Evolutionary conservation across 116 monocot genomes (phyloP).

Genomic region (Phalaenopsis hybrid): DNA sequence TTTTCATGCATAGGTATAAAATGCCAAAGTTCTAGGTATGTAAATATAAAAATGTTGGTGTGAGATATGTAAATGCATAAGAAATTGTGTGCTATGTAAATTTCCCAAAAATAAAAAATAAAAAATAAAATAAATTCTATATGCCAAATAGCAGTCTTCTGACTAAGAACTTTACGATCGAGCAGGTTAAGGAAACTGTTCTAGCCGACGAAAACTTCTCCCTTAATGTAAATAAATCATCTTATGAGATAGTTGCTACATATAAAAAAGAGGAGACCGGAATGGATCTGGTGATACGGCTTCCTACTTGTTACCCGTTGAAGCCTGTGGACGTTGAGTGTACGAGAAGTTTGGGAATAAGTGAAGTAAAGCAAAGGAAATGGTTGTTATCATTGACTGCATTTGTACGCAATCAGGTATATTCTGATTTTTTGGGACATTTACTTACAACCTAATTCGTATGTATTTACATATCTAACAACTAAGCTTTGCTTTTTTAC

Average conservation of each 20-base stretch:
- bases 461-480: too few species aligned
- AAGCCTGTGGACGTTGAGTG: slow-evolving; percentile 91
- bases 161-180: slow-evolving; percentile 2
- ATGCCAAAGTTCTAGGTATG: too few species aligned
- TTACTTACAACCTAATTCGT: too few species aligned
- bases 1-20: too few species aligned
- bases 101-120: too few species aligned
- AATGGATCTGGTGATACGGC: slow-evolving; percentile 94
- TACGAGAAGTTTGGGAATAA: slow-evolving; percentile 85
- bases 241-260: slow-evolving; percentile 85
- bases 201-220: slow-evolving; percentile 89
- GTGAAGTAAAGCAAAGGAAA: slow-evolving; percentile 85
- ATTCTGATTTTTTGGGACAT: background rate
- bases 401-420: slow-evolving; percentile 93
- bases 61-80: too few species aligned
- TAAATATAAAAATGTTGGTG: too few species aligned
- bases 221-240: slow-evolving; percentile 70
- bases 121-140: background rate
- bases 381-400: slow-evolving; percentile 92
- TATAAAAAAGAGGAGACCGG: slow-evolving; percentile 97
- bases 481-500: too few species aligned
- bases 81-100: too few species aligned
- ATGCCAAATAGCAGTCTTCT: slow-evolving; percentile 1
- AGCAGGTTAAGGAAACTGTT: slow-evolving; percentile 71
- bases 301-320: slow-evolving; percentile 83